Conservation (phyloP, 768 basidiomycete genomes). For the Pleurotus citrinopileatus region DNA sequence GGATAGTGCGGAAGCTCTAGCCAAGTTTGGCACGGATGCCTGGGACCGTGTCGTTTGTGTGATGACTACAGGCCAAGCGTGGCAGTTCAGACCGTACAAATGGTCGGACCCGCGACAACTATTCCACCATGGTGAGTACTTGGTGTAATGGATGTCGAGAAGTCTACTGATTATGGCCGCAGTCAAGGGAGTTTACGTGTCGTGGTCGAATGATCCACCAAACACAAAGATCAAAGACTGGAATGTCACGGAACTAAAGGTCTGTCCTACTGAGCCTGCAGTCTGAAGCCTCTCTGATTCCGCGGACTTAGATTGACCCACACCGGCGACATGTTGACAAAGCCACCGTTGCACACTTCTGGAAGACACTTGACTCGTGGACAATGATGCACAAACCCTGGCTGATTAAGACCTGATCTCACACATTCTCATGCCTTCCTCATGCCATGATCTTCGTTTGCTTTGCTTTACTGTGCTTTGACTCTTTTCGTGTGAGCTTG, state of each 20-base stretch:
- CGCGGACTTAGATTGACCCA: constrained; percentile 71
- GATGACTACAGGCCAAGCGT: constrained; percentile 96
- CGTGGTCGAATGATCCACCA: constrained; percentile 91
- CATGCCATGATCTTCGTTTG: background rate
- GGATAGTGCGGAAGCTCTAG: constrained; percentile 88
- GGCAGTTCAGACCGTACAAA: constrained; percentile 97
- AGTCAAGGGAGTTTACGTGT: constrained; percentile 96
- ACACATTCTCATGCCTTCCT: background rate
- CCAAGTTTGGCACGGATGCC: constrained; percentile 88
- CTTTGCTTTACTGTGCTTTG: background rate
- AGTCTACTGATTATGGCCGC: constrained; percentile 2
- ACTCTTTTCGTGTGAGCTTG: background rate
- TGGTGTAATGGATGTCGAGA: background rate
- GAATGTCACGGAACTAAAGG: constrained; percentile 96
- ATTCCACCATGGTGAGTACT: constrained; percentile 77
- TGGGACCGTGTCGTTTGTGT: constrained; percentile 99
- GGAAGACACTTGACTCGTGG: constrained; percentile 90
- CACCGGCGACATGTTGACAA: constrained; percentile 91
- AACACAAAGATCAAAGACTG: constrained; percentile 91
- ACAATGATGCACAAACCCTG: constrained; percentile 77
- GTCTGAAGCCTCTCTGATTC: background rate
- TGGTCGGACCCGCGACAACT: constrained; percentile 92
- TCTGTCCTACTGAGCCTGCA: constrained; percentile 23
- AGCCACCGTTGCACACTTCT: constrained; percentile 92
- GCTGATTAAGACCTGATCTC: constrained; percentile 43